A percentile compares a stretch with the other conserved stretches of the same genome.
phyloP scores from a whole-genome alignment of 179 eudicot species.

The Silene coronaria region DNA sequence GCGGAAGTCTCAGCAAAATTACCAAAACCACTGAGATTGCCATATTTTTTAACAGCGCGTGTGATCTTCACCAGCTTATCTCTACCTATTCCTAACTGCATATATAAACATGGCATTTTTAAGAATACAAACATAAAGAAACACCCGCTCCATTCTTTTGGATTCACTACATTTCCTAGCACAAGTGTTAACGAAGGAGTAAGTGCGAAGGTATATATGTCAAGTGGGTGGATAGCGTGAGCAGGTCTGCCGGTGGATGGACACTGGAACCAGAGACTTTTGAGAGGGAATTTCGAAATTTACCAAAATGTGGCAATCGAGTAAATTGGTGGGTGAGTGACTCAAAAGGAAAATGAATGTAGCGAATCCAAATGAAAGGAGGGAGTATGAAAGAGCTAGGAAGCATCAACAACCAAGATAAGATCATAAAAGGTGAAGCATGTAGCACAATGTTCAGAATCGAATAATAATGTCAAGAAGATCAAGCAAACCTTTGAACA shows the following conservation, averaged over 20 bases:
- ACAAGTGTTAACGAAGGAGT: neutral
- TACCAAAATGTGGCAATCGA: neutral
- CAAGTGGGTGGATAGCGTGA: too few relatives aligned
- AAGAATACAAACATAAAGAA: conserved; percentile 4
- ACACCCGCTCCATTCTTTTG: neutral
- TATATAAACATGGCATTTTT: conserved; percentile 9
- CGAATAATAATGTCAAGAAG: neutral
- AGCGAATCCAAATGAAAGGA: neutral
- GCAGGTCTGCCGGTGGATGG: conserved; percentile 1
- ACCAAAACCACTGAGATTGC: conserved; percentile 86
- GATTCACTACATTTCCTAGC: neutral
- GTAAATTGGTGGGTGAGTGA: neutral
- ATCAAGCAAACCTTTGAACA: conserved; percentile 58
- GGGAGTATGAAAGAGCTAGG: neutral
- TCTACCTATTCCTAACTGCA: conserved; percentile 73
- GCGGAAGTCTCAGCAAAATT: conserved; percentile 20
- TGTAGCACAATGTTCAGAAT: neutral
- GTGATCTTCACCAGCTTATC: conserved; percentile 54
- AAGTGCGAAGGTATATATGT: neutral
- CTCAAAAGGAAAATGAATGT: neutral
- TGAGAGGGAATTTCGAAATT: too few relatives aligned
- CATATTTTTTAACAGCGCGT: conserved; percentile 55
- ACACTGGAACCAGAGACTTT: neutral
- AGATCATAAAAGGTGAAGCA: conserved; percentile 7
- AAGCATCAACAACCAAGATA: neutral